Percentiles rank a stretch among this genome's conserved stretches.
These are phyloP conservation scores for Rubus idaeus DNA, from an alignment of 306 rosid genomes.

Conservation along the genomic window DNA sequence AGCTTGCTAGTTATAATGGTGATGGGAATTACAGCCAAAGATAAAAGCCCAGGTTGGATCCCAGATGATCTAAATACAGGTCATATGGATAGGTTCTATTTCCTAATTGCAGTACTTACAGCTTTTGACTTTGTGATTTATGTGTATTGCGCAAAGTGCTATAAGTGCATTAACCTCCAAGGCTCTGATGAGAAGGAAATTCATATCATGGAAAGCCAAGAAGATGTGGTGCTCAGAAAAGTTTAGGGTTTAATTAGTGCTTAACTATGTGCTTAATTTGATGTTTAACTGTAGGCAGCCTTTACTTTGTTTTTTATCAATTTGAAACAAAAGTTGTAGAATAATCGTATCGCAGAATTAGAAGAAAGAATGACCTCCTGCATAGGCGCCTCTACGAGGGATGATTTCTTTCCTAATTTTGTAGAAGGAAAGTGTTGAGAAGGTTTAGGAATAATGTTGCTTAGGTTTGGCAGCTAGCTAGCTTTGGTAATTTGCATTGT, in stretches of 20 bases:
- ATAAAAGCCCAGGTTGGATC: conserved; percentile 59
- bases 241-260: not conserved
- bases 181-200: conserved; percentile 5
- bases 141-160: conserved; percentile 54
- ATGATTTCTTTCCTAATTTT: conserved; percentile 2
- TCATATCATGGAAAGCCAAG: not conserved
- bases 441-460: not conserved
- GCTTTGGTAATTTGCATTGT: not conserved
- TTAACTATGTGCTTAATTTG: not conserved
- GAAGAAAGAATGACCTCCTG: not conserved
- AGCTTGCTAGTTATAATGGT: conserved; percentile 55
- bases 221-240: not conserved
- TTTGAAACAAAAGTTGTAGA: not conserved
- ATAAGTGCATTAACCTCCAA: conserved; percentile 37
- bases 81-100: conserved; percentile 64
- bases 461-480: not conserved
- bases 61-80: conserved; percentile 63
- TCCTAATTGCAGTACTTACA: conserved; percentile 56
- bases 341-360: not conserved
- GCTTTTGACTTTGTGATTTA: conserved; percentile 51
- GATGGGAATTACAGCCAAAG: conserved; percentile 46
- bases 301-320: too few species aligned
- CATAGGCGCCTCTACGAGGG: not conserved
- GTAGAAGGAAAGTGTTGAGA: not conserved
- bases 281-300: too few species aligned